Evolutionary conservation across 2,329 filamentous ascomycete species (phyloP).

Genomic region (Alternaria postmessia): DNA sequence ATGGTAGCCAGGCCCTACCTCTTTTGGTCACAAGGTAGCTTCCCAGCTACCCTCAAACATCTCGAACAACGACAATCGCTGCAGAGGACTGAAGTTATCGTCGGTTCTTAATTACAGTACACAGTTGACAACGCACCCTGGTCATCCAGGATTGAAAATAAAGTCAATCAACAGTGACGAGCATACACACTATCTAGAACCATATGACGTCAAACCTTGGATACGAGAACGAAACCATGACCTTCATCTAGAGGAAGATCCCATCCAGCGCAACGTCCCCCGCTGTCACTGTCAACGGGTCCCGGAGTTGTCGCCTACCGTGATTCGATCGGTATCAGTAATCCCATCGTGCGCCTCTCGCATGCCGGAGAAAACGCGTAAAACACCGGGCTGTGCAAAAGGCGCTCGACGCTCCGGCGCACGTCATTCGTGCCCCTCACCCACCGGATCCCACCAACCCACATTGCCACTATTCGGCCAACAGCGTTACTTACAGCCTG

Average conservation of each 20-base stretch:
- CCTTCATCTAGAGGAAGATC: not conserved
- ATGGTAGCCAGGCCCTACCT: conserved; percentile 1
- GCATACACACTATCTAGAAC: not conserved
- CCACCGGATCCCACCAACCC: not conserved
- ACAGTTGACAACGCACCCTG: not conserved
- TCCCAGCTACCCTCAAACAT: conserved; percentile 3
- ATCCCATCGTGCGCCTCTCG: not conserved
- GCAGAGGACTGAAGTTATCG: not conserved
- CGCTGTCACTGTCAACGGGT: conserved; percentile 9
- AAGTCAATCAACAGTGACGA: not conserved
- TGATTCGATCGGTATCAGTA: not conserved
- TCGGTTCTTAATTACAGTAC: not conserved
- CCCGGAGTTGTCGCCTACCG: not conserved
- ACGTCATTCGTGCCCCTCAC: conserved; percentile 2
- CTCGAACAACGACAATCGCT: conserved; percentile 5
- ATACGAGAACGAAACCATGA: not conserved
- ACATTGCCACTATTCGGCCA: not conserved
- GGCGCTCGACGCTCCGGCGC: conserved; percentile 1
- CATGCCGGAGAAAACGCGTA: not conserved
- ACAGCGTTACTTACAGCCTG: not conserved
- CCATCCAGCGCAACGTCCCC: conserved; percentile 9
- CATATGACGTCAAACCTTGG: not conserved
- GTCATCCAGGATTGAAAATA: not conserved
- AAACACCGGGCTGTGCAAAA: not conserved
- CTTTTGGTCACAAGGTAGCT: not conserved